Conservation (phyloP, 495 filamentous ascomycete species). For the Lineolata rhizophorae region DNA sequence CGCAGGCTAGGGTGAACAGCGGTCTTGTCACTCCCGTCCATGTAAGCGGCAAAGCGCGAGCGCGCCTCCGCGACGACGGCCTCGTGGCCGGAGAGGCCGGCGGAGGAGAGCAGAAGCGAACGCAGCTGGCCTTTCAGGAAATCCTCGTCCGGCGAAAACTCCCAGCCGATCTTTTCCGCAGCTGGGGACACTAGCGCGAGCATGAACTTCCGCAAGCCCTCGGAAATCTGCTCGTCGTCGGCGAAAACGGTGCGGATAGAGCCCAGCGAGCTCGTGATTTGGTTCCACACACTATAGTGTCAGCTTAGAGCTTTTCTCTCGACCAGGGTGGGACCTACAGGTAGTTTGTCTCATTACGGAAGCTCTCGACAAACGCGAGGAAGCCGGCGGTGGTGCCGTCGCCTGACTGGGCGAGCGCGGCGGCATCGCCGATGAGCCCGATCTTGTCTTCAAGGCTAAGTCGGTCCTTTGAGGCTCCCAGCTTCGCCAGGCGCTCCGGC, state of each 20-base stretch:
- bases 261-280: conserved; percentile 47
- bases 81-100: conserved; percentile 50
- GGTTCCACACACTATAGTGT: conserved; percentile 60
- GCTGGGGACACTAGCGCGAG: conserved; percentile 47
- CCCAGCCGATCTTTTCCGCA: conserved; percentile 68
- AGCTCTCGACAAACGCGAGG: conserved; percentile 57
- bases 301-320: too few relatives aligned
- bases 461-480: conserved; percentile 48
- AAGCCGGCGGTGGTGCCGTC: conserved; percentile 59
- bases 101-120: conserved; percentile 52
- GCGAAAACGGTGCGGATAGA: conserved; percentile 45
- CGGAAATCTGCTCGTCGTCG: conserved; percentile 29
- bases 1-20: conserved; percentile 68
- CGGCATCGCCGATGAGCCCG: conserved; percentile 74
- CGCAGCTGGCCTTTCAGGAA: conserved; percentile 64
- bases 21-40: conserved; percentile 34
- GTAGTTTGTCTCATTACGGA: conserved; percentile 63
- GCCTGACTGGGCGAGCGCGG: conserved; percentile 72
- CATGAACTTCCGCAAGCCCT: conserved; percentile 51
- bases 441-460: conserved; percentile 78
- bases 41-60: conserved; percentile 53
- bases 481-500: conserved; percentile 48
- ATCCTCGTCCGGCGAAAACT: conserved; percentile 50
- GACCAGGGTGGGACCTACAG: conserved; percentile 35
- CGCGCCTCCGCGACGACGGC: conserved; percentile 44